phyloP scores from a whole-genome alignment of 2,329 filamentous ascomycete genomes.

The Diaporthe sp. region DNA sequence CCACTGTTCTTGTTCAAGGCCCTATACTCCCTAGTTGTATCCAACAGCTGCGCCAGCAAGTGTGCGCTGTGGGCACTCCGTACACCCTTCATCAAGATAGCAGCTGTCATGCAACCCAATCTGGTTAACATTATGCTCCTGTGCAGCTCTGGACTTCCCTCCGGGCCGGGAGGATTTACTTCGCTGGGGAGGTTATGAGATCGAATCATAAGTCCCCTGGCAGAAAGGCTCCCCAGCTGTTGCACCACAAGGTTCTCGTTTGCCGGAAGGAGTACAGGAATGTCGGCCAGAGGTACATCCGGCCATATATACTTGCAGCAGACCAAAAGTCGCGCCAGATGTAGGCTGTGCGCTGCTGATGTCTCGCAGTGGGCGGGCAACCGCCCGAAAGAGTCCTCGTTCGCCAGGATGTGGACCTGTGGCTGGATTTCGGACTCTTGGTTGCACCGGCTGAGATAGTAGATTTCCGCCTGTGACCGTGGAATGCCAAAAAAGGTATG shows the following conservation, averaged over 20 bases:
- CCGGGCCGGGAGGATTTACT: too few species aligned
- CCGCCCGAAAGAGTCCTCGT: not conserved
- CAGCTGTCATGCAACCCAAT: not conserved
- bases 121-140: not conserved
- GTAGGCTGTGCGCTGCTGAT: not conserved
- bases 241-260: not conserved
- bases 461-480: not conserved
- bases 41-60: not conserved
- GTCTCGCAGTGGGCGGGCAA: not conserved
- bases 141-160: not conserved
- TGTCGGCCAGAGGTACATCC: not conserved
- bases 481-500: rapidly evolving
- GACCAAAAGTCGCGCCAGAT: not conserved
- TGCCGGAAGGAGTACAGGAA: not conserved
- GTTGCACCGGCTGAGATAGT: not conserved
- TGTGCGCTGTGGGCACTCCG: not conserved
- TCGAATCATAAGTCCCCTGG: not conserved
- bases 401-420: not conserved
- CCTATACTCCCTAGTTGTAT: not conserved
- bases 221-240: not conserved
- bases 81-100: not conserved
- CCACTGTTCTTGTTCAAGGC: not conserved
- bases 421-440: not conserved
- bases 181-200: not conserved
- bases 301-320: not conserved